A percentile compares a stretch with the other conserved stretches of the same genome.
Evolutionary conservation across 768 basidiomycete genomes (phyloP).

Genomic region (Boletus insuetus): DNA sequence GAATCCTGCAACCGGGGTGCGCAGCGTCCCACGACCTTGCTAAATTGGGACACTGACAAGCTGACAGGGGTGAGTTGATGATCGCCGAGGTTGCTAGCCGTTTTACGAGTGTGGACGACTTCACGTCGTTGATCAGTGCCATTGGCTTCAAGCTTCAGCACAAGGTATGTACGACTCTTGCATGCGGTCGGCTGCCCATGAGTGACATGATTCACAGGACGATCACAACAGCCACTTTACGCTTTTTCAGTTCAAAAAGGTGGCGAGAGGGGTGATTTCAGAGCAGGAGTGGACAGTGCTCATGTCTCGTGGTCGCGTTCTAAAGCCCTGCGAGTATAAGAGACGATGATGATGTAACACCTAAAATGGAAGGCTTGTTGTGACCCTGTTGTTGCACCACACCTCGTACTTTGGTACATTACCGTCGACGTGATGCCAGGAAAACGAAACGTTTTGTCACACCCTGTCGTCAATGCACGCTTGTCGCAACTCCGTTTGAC

Average conservation of each 20-base stretch:
- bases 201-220: constrained; percentile 48
- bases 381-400: not conserved
- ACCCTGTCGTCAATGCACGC: constrained; percentile 72
- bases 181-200: not conserved
- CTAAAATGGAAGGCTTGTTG: not conserved
- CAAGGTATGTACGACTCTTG: constrained; percentile 49
- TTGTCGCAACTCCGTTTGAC: constrained; percentile 66
- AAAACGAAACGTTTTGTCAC: constrained; percentile 54
- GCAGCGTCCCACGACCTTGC: constrained; percentile 26
- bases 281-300: constrained; percentile 62
- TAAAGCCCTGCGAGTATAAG: constrained; percentile 94
- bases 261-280: constrained; percentile 41
- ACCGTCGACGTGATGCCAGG: constrained; percentile 22
- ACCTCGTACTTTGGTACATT: too few species aligned
- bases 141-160: constrained; percentile 72
- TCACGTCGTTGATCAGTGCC: constrained; percentile 56
- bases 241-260: constrained; percentile 76
- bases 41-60: constrained; percentile 7
- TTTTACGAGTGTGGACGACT: constrained; percentile 65
- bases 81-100: constrained; percentile 90
- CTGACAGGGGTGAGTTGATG: constrained; percentile 69
- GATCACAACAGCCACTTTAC: constrained; percentile 82
- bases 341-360: constrained; percentile 46
- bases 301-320: constrained; percentile 47
- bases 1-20: constrained; percentile 81